phyloP scores from a whole-genome alignment of 345 rosid genomes.

The Erodium maritimum region DNA sequence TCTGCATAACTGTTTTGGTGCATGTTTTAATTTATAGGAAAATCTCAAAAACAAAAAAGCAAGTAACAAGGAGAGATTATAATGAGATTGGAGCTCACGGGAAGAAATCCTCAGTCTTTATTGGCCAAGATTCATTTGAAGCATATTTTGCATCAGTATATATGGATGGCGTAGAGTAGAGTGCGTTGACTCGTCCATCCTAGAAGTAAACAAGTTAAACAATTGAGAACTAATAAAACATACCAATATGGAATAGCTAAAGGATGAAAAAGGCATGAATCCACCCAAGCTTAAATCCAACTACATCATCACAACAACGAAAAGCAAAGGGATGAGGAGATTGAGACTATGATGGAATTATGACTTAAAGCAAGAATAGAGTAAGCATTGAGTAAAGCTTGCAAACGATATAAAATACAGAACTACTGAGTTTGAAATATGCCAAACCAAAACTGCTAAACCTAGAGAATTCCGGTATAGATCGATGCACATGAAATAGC shows the following conservation, averaged over 20 bases:
- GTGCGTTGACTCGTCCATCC: conserved; percentile 97
- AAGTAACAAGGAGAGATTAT: conserved; percentile 6
- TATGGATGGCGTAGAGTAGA: conserved; percentile 93
- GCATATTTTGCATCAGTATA: conserved; percentile 94
- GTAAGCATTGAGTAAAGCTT: background rate
- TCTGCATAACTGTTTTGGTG: conserved; percentile 74
- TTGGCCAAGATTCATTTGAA: conserved; percentile 64
- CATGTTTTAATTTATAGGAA: conserved; percentile 17
- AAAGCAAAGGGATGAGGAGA: background rate
- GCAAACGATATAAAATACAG: background rate
- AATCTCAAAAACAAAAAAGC: conserved; percentile 1
- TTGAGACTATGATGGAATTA: too few species aligned
- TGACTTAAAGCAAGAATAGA: too few species aligned
- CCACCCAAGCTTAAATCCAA: background rate
- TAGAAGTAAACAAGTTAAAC: conserved; percentile 16
- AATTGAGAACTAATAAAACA: conserved; percentile 3
- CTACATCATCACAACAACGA: background rate
- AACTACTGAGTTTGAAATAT: background rate
- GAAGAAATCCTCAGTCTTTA: conserved; percentile 77
- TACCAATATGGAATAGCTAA: background rate
- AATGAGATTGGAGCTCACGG: conserved; percentile 53
- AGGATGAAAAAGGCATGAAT: background rate
- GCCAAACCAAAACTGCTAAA: background rate
- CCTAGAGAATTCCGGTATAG: background rate
- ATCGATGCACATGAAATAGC: background rate